phyloP scores from a whole-genome alignment of 2,329 filamentous ascomycete species.

The Alternaria consortialis region DNA sequence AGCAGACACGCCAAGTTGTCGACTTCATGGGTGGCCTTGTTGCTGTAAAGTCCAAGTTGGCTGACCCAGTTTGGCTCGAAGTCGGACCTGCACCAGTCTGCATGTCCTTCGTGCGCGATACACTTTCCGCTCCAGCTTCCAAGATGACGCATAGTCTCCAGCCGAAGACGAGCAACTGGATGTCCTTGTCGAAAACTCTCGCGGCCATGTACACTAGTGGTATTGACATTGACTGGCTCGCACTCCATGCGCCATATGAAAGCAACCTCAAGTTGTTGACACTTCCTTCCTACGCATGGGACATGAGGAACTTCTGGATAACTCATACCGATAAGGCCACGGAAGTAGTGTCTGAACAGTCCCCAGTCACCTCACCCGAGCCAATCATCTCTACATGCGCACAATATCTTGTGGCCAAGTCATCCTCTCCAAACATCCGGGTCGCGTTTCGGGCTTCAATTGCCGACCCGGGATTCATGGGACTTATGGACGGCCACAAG shows the following conservation, averaged over 20 bases:
- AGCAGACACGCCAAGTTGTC: conserved; percentile 19
- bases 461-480: neutral
- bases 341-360: too few species aligned
- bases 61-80: conserved; percentile 53
- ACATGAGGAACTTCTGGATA: conserved; percentile 52
- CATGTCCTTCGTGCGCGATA: conserved; percentile 47
- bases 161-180: conserved; percentile 3
- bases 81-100: conserved; percentile 59
- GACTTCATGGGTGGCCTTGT: conserved; percentile 46
- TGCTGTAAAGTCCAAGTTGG: conserved; percentile 33
- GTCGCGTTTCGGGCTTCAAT: neutral
- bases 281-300: conserved; percentile 57
- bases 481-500: neutral
- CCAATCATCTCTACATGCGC: neutral
- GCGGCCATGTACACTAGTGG: conserved; percentile 64
- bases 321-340: neutral
- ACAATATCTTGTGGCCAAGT: neutral
- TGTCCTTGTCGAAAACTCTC: conserved; percentile 42
- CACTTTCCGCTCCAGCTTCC: conserved; percentile 4
- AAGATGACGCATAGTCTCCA: neutral
- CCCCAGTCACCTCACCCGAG: neutral
- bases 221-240: conserved; percentile 67
- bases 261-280: conserved; percentile 58
- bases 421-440: neutral
- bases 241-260: conserved; percentile 65